A percentile compares a stretch with the other conserved stretches of the same genome.
phyloP scores from a whole-genome alignment of 208 protist species.

The Crithidia fasciculata region DNA sequence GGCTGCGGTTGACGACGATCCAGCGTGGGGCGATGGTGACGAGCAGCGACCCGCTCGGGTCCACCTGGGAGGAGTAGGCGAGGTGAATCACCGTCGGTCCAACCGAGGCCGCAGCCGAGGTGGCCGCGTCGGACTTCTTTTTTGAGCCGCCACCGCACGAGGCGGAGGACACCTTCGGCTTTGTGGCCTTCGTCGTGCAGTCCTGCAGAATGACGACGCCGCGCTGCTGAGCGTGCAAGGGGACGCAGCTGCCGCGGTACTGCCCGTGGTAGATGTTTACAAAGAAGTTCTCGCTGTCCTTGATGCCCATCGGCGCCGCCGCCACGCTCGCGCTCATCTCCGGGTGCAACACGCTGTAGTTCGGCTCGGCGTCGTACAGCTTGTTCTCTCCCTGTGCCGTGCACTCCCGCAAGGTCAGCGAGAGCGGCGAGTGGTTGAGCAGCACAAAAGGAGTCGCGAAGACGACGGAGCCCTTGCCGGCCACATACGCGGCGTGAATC shows the following conservation, averaged over 20 bases:
- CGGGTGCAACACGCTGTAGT: constrained; percentile 62
- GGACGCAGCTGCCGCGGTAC: constrained; percentile 53
- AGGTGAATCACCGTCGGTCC: constrained; percentile 60
- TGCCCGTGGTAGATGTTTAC: constrained; percentile 62
- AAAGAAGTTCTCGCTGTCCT: constrained; percentile 68
- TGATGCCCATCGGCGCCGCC: constrained; percentile 49
- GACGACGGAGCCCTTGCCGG: constrained; percentile 38
- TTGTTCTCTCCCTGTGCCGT: constrained; percentile 44
- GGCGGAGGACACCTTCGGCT: constrained; percentile 1
- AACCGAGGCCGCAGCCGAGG: background rate
- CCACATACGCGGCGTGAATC: constrained; percentile 36
- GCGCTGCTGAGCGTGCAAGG: constrained; percentile 82
- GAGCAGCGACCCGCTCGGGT: constrained; percentile 58
- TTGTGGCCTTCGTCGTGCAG: background rate
- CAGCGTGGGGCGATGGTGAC: constrained; percentile 87
- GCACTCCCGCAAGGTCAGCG: constrained; percentile 67
- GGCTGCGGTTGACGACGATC: constrained; percentile 84
- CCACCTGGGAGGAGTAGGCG: constrained; percentile 64
- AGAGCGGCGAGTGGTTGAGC: constrained; percentile 78
- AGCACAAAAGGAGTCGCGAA: constrained; percentile 72
- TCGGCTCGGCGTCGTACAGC: constrained; percentile 36
- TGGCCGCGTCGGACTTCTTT: constrained; percentile 16
- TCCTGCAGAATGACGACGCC: constrained; percentile 74
- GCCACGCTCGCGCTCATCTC: constrained; percentile 62
- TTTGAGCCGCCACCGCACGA: background rate